Percentiles rank a stretch among this genome's conserved stretches.
Conservation (phyloP, 441 rosid species). For the Croton setiger region DNA sequence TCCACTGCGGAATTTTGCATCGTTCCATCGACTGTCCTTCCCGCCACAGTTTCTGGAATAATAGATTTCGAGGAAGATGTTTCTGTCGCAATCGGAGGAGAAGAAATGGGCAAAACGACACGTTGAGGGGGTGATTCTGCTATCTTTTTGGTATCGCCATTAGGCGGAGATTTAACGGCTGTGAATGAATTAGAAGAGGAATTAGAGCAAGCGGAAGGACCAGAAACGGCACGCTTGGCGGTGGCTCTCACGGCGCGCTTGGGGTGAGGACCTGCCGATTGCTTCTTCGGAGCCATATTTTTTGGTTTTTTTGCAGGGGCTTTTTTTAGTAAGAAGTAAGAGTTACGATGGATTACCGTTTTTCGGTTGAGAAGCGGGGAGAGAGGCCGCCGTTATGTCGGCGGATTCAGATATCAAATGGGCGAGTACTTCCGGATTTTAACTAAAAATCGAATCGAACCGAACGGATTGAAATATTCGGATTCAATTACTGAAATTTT, state of each 20-base stretch:
- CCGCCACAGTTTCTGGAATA: background rate
- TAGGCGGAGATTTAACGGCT: background rate
- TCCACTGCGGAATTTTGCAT: background rate
- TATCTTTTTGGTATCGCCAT: background rate
- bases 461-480: too few relatives aligned
- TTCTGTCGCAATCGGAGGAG: background rate
- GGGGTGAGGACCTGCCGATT: slow-evolving; percentile 16
- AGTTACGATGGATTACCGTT: too few relatives aligned
- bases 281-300: slow-evolving; percentile 21
- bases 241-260: slow-evolving; percentile 11
- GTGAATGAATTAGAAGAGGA: background rate
- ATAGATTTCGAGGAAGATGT: background rate
- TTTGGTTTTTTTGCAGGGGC: too few relatives aligned
- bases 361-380: too few relatives aligned
- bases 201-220: background rate
- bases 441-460: too few relatives aligned
- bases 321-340: background rate
- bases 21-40: background rate
- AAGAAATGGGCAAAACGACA: background rate
- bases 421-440: too few relatives aligned
- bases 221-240: slow-evolving; percentile 1
- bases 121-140: background rate
- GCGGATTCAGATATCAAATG: too few relatives aligned
- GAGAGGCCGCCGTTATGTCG: too few relatives aligned
- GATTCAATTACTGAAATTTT: too few relatives aligned